Conservation (phyloP, 768 basidiomycete species). For the Cytidiella melzeri region DNA sequence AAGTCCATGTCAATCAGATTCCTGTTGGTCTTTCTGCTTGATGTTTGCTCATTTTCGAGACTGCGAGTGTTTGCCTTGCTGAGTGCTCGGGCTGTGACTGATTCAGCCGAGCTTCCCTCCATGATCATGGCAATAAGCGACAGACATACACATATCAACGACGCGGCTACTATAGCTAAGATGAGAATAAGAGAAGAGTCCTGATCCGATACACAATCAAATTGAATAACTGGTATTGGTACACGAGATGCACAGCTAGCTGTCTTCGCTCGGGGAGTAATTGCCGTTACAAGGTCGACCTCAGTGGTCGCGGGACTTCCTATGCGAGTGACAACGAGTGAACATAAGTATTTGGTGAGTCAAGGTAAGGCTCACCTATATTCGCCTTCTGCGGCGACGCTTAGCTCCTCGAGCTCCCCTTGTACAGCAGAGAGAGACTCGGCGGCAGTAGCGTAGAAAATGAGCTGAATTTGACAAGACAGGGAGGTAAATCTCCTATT, state of each 20-base stretch:
- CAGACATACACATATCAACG: too few species aligned
- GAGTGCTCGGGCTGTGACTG: too few species aligned
- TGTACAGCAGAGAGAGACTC: constrained; percentile 79
- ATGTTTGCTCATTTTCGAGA: too few species aligned
- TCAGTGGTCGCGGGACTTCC: constrained; percentile 91
- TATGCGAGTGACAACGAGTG: constrained; percentile 24
- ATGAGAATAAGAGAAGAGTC: too few species aligned
- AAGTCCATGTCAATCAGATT: too few species aligned
- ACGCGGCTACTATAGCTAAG: too few species aligned
- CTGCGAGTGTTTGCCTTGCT: too few species aligned
- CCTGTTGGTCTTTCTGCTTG: too few species aligned
- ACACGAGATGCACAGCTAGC: background rate
- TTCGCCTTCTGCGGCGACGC: constrained; percentile 89
- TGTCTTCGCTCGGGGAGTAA: background rate
- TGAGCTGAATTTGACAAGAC: constrained; percentile 37
- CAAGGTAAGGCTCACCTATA: constrained; percentile 55
- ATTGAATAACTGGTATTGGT: too few species aligned
- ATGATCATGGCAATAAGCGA: too few species aligned
- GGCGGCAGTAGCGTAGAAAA: constrained; percentile 70
- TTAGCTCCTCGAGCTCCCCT: constrained; percentile 90
- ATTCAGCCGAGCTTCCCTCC: too few species aligned
- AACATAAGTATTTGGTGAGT: background rate
- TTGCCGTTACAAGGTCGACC: constrained; percentile 21
- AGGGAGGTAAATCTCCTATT: background rate
- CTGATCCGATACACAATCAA: too few species aligned